A percentile compares a stretch with the other conserved stretches of the same genome.
These are phyloP conservation scores for Globisporangium apiculatum DNA, from an alignment of 352 stramenopile species.

Conservation along the genomic window DNA sequence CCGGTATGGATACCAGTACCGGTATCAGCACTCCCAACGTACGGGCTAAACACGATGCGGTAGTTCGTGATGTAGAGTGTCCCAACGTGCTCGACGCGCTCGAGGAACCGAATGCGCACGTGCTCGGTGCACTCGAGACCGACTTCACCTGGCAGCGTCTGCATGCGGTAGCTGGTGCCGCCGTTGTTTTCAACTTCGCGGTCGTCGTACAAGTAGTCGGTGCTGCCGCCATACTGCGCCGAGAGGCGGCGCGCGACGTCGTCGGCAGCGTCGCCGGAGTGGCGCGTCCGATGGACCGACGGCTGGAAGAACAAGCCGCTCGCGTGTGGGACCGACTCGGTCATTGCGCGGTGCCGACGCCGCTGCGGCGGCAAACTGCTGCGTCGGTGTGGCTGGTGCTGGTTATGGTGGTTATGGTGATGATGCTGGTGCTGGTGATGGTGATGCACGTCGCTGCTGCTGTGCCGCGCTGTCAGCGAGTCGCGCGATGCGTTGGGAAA, in stretches of 20 bases:
- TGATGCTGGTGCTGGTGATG: background rate
- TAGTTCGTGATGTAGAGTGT: constrained; percentile 80
- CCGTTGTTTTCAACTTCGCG: no score
- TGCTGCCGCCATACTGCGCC: constrained; percentile 13
- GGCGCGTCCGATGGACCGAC: constrained; percentile 7
- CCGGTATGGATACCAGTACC: background rate
- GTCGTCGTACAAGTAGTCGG: constrained; percentile 12
- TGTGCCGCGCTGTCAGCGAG: constrained; percentile 1
- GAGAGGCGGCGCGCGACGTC: constrained; percentile 7
- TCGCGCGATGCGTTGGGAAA: constrained; percentile 1
- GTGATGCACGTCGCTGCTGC: background rate
- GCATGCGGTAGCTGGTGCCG: constrained; percentile 17
- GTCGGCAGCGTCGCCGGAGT: constrained; percentile 3
- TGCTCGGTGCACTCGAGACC: constrained; percentile 56
- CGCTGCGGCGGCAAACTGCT: constrained; percentile 8
- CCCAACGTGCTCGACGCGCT: constrained; percentile 36
- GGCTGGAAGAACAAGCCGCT: constrained; percentile 22
- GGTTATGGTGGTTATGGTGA: background rate
- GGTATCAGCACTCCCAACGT: constrained; percentile 2
- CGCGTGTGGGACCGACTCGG: constrained; percentile 12
- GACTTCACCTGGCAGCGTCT: constrained; percentile 60
- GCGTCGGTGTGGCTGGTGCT: constrained; percentile 1
- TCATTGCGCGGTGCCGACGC: constrained; percentile 12
- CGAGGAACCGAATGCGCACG: constrained; percentile 48
- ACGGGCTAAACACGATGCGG: constrained; percentile 68